Evolutionary conservation across 1,284 basidiomycete genomes (phyloP).

Genomic region (Fomitiporia mediterranea): DNA sequence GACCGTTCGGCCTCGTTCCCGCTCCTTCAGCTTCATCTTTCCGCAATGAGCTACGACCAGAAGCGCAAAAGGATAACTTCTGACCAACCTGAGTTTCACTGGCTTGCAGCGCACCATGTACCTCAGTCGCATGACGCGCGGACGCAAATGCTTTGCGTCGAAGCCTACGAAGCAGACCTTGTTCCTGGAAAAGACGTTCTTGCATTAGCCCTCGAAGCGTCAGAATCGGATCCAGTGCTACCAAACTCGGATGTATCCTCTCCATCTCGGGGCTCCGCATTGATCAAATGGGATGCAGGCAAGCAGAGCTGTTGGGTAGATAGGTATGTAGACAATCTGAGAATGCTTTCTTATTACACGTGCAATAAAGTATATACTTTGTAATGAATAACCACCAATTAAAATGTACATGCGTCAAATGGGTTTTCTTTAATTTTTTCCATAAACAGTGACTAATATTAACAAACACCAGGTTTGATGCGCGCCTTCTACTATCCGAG

Average conservation of each 20-base stretch:
- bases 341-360: not conserved
- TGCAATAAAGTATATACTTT: too few species aligned
- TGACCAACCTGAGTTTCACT: not conserved
- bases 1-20: not conserved
- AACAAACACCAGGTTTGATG: conserved; percentile 82
- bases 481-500: conserved; percentile 63
- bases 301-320: conserved; percentile 45
- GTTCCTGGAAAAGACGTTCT: conserved; percentile 43
- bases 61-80: not conserved
- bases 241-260: conserved; percentile 15
- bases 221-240: conserved; percentile 26
- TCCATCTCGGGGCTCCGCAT: conserved; percentile 21
- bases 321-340: conserved; percentile 45
- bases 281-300: conserved; percentile 9
- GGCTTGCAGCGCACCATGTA: not conserved
- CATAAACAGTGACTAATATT: too few species aligned
- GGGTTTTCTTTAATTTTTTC: too few species aligned
- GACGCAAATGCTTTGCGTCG: conserved; percentile 41
- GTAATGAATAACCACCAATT: too few species aligned
- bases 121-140: not conserved
- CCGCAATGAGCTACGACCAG: not conserved
- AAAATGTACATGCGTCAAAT: too few species aligned
- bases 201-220: conserved; percentile 43
- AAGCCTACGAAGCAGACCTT: conserved; percentile 66
- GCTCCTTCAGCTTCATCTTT: not conserved